Evolutionary conservation across 495 filamentous ascomycete species (phyloP), one percentile per base, ranked within the genome.

Genomic region (Lepraria neglecta): DNA sequence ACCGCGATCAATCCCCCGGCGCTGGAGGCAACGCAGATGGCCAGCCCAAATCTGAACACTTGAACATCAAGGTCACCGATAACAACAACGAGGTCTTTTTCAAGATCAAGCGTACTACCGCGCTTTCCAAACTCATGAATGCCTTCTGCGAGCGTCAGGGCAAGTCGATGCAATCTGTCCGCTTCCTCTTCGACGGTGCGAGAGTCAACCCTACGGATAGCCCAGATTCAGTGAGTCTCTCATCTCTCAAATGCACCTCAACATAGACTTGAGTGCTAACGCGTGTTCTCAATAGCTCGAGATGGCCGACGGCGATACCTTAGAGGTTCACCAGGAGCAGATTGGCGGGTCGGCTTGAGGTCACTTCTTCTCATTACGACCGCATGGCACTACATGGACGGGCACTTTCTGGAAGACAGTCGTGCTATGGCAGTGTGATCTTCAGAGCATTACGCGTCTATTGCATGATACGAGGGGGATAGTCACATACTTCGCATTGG

Each of bases 21-120:
- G 74, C 68, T 19, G 77, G 79, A 65, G 80, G 79, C 45, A 84
- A 80, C 59, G 82, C 85, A 45, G 79, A 79, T 42, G 82, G 82
- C 59, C 81, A 80, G 47, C 75, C 80, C 28, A 75, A 73, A 58
- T 65, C 73, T 42, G 95, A 97, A 74, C 95, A 99, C 73, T 80
- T 99, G 9, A 99, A 99, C 74, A 97, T 99, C 80, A 99, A 99
- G 71, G 95, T 99, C n/a, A 97, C 95, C 0, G 95, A 99, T 67
- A 96, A 96, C 77, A 96, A 99, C 78, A 99, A 99, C 69, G 95
- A 99, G 68, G 95, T 99, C 65, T 99, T 99, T 75, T 99, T 99
- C 81, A 99, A 99, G 80, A 99, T 99, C 76, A 99, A 99, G 84
- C 88, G 92, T 6, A 91, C 88, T 6, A 99, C 95, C 0, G 86